phyloP scores from a whole-genome alignment of 805 yeast species.

The Candida rishiriensis region DNA sequence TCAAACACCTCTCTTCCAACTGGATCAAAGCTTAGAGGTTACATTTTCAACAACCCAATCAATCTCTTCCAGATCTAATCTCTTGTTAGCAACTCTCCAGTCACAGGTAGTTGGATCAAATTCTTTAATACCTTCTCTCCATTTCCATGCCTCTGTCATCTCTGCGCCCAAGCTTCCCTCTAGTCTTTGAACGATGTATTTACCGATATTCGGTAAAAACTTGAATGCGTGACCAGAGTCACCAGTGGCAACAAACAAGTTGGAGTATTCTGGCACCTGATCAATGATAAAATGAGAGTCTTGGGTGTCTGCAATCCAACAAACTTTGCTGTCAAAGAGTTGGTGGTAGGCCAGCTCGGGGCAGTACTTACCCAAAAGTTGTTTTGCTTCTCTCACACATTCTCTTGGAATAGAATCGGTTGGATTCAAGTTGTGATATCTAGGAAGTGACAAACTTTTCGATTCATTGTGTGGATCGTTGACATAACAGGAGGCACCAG shows the following conservation, averaged over 20 bases:
- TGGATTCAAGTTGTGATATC: constrained; percentile 31
- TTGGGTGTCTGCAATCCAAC: constrained; percentile 39
- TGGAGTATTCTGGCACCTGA: constrained; percentile 29
- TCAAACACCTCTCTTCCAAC: no score
- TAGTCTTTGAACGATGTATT: constrained; percentile 33
- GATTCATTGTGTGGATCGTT: constrained; percentile 14
- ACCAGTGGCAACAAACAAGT: constrained; percentile 40
- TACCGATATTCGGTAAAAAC: constrained; percentile 44
- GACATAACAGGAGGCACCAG: constrained; percentile 27
- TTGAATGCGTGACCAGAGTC: constrained; percentile 47
- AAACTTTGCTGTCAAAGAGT: constrained; percentile 30
- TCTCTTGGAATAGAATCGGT: constrained; percentile 35
- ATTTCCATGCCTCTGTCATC: constrained; percentile 27
- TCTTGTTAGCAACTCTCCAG: constrained; percentile 14
- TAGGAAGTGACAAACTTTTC: constrained; percentile 31
- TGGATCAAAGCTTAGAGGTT: neutral
- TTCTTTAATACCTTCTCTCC: constrained; percentile 22
- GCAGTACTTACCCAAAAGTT: constrained; percentile 29
- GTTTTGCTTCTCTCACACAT: constrained; percentile 28
- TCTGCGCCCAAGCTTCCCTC: constrained; percentile 26
- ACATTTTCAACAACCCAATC: neutral
- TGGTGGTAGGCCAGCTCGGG: constrained; percentile 38
- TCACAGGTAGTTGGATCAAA: constrained; percentile 14
- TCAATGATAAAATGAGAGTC: constrained; percentile 39
- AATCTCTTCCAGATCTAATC: constrained; percentile 1